A percentile compares a stretch with the other conserved stretches of the same genome.
Evolutionary conservation across 192 early-diverging fungal species (phyloP).

Genomic region (Coemansia sp.): DNA sequence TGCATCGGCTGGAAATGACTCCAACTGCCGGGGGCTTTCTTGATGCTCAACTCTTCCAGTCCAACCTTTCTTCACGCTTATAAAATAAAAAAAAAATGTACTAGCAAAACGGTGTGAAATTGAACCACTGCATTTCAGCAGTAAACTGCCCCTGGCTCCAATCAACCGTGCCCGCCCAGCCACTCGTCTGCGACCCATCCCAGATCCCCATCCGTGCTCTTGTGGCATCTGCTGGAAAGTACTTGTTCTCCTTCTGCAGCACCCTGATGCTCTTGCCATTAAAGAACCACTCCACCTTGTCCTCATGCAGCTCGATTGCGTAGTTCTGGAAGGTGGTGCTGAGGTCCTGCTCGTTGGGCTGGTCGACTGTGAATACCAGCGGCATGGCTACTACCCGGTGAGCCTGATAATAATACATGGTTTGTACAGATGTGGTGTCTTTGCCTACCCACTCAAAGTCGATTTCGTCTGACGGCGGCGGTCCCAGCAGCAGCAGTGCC

Average conservation of each 20-base stretch:
- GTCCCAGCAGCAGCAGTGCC: slow-evolving; percentile 51
- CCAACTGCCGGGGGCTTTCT: slow-evolving; percentile 22
- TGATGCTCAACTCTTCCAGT: slow-evolving; percentile 9
- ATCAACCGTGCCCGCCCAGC: slow-evolving; percentile 53
- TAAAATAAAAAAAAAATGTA: no score
- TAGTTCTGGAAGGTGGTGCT: slow-evolving; percentile 57
- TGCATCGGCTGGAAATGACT: slow-evolving; percentile 37
- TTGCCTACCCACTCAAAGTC: slow-evolving; percentile 66
- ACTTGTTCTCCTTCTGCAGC: not conserved
- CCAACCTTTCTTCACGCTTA: no score
- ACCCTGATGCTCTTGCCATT: slow-evolving; percentile 27
- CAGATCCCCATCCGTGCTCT: slow-evolving; percentile 49
- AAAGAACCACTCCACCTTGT: slow-evolving; percentile 60
- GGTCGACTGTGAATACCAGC: slow-evolving; percentile 20
- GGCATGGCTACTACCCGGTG: slow-evolving; percentile 33
- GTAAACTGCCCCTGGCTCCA: slow-evolving; percentile 39
- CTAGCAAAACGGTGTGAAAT: slow-evolving; percentile 33
- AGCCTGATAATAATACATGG: slow-evolving; percentile 55
- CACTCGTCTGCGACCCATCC: slow-evolving; percentile 49
- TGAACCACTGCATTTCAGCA: slow-evolving; percentile 39
- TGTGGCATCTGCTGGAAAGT: slow-evolving; percentile 31
- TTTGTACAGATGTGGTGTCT: slow-evolving; percentile 43
- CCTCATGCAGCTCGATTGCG: slow-evolving; percentile 57
- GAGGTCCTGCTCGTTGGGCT: slow-evolving; percentile 29
- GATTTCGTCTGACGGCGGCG: slow-evolving; percentile 57